Evolutionary conservation across 306 rosid genomes (phyloP).

Genomic region (Inga oerstediana): DNA sequence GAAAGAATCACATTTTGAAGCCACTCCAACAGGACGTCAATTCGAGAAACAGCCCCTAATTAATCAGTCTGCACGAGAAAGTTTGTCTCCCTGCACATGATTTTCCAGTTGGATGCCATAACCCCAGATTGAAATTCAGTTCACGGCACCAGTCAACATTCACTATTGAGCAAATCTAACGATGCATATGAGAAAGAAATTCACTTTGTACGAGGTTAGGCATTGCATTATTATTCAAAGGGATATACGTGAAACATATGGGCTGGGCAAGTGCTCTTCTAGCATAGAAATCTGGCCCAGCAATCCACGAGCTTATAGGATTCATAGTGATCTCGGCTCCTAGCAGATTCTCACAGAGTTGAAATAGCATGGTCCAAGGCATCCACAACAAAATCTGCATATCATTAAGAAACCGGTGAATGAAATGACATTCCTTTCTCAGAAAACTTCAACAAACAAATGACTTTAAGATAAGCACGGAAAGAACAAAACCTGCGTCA

Average conservation of each 20-base stretch:
- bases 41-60: background rate
- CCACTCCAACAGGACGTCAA: background rate
- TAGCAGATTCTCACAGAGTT: slow-evolving; percentile 50
- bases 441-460: slow-evolving; percentile 18
- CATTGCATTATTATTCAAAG: slow-evolving; percentile 29
- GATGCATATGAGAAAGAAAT: background rate
- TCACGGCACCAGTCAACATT: slow-evolving; percentile 3
- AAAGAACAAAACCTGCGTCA: slow-evolving; percentile 68
- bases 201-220: slow-evolving; percentile 17
- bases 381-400: slow-evolving; percentile 91
- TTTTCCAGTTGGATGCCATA: background rate
- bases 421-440: background rate
- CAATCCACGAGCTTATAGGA: slow-evolving; percentile 17
- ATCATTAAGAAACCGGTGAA: background rate
- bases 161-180: slow-evolving; percentile 13
- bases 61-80: background rate
- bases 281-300: slow-evolving; percentile 6
- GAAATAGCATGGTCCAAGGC: slow-evolving; percentile 80
- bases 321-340: slow-evolving; percentile 16
- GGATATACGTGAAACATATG: background rate
- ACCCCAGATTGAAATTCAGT: slow-evolving; percentile 1
- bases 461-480: slow-evolving; percentile 7
- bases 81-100: background rate
- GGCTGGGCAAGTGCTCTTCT: background rate
- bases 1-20: background rate